Percentiles rank a stretch among this genome's conserved stretches.
These are phyloP conservation scores for Phaeotremella skinneri DNA, from an alignment of 768 basidiomycete species.

Conservation along the genomic window DNA sequence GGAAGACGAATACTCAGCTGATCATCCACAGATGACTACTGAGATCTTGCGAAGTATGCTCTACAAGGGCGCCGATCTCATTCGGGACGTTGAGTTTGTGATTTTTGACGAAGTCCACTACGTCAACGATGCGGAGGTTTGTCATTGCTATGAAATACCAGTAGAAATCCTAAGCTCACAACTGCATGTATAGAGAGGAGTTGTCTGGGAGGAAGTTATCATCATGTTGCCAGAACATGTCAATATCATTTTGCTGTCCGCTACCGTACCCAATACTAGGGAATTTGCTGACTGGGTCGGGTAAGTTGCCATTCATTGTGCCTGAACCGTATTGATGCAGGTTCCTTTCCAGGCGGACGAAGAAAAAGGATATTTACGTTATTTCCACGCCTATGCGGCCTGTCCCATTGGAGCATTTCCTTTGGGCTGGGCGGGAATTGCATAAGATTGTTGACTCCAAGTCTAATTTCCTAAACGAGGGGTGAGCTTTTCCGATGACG, in stretches of 20 bases:
- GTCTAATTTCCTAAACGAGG: slow-evolving; percentile 68
- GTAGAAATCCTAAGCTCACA: background rate
- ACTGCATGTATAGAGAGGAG: slow-evolving; percentile 92
- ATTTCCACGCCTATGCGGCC: slow-evolving; percentile 95
- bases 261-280: slow-evolving; percentile 95
- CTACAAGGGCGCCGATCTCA: slow-evolving; percentile 97
- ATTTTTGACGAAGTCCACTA: slow-evolving; percentile 99
- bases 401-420: slow-evolving; percentile 92
- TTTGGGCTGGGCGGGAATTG: slow-evolving; percentile 89
- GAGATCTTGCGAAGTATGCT: slow-evolving; percentile 94
- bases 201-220: slow-evolving; percentile 99
- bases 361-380: slow-evolving; percentile 99
- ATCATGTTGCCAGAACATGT: slow-evolving; percentile 99
- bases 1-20: background rate
- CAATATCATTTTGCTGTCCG: slow-evolving; percentile 93
- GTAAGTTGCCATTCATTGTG: slow-evolving; percentile 56
- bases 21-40: slow-evolving; percentile 57
- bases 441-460: slow-evolving; percentile 88
- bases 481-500: slow-evolving; percentile 56
- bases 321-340: slow-evolving; percentile 5
- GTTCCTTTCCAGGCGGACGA: slow-evolving; percentile 69
- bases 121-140: slow-evolving; percentile 96
- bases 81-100: slow-evolving; percentile 97
- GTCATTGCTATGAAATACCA: slow-evolving; percentile 10
- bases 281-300: slow-evolving; percentile 99